A percentile compares a stretch with the other conserved stretches of the same genome.
phyloP scores from a whole-genome alignment of 2,329 filamentous ascomycete genomes.

The Colletotrichum echinochloae region DNA sequence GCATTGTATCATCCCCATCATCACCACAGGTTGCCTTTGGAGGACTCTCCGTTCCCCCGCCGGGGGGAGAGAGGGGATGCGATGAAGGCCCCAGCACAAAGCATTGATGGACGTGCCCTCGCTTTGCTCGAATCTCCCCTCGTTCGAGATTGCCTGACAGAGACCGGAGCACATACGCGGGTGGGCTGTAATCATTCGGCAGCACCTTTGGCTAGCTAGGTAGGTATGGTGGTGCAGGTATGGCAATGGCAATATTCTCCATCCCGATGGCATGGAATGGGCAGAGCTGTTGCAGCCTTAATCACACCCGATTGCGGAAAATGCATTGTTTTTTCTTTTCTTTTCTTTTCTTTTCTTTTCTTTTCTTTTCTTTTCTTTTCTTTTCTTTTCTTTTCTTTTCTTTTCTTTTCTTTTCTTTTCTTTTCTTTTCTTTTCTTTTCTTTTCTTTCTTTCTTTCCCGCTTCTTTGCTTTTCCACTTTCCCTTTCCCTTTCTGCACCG shows the following conservation, averaged over 20 bases:
- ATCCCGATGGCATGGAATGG: neutral
- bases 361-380: no score
- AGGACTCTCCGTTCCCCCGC: slow-evolving; percentile 22
- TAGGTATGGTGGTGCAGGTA: neutral
- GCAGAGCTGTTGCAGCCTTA: neutral
- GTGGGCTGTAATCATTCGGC: neutral
- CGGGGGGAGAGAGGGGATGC: slow-evolving; percentile 11
- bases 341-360: neutral
- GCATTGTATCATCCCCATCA: slow-evolving; percentile 25
- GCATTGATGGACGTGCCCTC: slow-evolving; percentile 16
- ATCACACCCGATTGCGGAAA: neutral
- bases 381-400: no score
- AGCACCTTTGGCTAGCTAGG: neutral
- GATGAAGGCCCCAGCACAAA: slow-evolving; percentile 23
- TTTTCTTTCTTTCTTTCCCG: no score
- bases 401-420: no score
- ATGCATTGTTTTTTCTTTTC: neutral
- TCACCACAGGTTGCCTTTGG: slow-evolving; percentile 14
- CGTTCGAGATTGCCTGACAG: slow-evolving; percentile 20
- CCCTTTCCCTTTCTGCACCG: neutral
- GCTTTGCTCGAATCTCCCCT: slow-evolving; percentile 1
- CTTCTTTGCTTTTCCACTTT: no score
- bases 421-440: no score
- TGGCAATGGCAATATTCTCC: neutral
- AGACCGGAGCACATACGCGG: neutral